Percentiles rank a stretch among this genome's conserved stretches.
phyloP scores from a whole-genome alignment of 192 early-diverging fungal genomes.

The Umbelopsis sp. region DNA sequence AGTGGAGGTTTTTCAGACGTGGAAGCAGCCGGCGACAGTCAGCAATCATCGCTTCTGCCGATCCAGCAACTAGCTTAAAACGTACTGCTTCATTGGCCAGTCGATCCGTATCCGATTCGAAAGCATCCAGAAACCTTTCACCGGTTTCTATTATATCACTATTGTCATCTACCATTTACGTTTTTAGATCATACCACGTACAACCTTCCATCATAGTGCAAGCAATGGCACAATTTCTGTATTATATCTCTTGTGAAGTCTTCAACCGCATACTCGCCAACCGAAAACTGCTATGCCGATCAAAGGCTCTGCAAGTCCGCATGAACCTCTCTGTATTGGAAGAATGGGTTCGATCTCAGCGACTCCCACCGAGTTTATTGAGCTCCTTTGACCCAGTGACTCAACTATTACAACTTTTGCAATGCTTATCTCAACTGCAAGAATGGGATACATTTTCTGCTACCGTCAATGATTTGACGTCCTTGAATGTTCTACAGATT shows the following conservation, averaged over 20 bases:
- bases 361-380: slow-evolving; percentile 36
- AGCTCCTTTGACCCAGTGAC: slow-evolving; percentile 69
- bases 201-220: slow-evolving; percentile 78
- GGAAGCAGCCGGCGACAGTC: slow-evolving; percentile 31
- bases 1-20: slow-evolving; percentile 58
- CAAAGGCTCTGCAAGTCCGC: slow-evolving; percentile 81
- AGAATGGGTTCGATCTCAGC: slow-evolving; percentile 81
- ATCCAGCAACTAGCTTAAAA: neutral
- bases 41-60: slow-evolving; percentile 14
- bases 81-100: slow-evolving; percentile 6
- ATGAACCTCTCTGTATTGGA: slow-evolving; percentile 81
- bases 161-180: slow-evolving; percentile 66
- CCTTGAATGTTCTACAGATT: slow-evolving; percentile 73
- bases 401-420: slow-evolving; percentile 80
- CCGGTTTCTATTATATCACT: slow-evolving; percentile 77
- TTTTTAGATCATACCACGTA: slow-evolving; percentile 72
- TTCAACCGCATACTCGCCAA: slow-evolving; percentile 88
- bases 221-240: slow-evolving; percentile 74
- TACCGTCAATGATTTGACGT: slow-evolving; percentile 63
- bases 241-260: slow-evolving; percentile 73
- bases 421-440: slow-evolving; percentile 72
- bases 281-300: slow-evolving; percentile 72
- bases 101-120: neutral
- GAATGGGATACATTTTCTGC: slow-evolving; percentile 76
- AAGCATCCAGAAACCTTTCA: slow-evolving; percentile 12